Evolutionary conservation across 805 yeast genomes (phyloP).

Genomic region (Metschnikowia lachancei): DNA sequence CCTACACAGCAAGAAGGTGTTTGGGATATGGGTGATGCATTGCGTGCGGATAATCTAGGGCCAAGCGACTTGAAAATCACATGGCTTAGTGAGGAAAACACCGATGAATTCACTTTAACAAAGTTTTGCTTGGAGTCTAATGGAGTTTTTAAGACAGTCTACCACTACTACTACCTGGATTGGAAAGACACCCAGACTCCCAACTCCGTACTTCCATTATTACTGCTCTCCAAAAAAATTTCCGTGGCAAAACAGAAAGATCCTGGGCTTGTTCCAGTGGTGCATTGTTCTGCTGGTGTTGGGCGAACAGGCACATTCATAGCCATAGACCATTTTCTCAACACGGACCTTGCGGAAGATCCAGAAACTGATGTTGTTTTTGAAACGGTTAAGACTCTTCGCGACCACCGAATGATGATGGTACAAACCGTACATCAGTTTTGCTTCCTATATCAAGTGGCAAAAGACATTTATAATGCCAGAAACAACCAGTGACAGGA

Average conservation of each 20-base stretch:
- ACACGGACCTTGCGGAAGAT: slow-evolving; percentile 2
- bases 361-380: slow-evolving; percentile 26
- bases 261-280: slow-evolving; percentile 28
- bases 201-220: slow-evolving; percentile 14
- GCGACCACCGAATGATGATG: slow-evolving; percentile 43
- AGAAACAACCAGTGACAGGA: not conserved
- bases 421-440: slow-evolving; percentile 42
- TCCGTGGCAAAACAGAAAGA: not conserved
- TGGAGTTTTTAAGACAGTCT: slow-evolving; percentile 19
- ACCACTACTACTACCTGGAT: slow-evolving; percentile 17
- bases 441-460: slow-evolving; percentile 34
- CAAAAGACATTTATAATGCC: slow-evolving; percentile 7
- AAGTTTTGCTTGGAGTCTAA: slow-evolving; percentile 24
- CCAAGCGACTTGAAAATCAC: slow-evolving; percentile 16
- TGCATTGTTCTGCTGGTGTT: slow-evolving; percentile 95
- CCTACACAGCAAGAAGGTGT: slow-evolving; percentile 23
- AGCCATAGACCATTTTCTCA: slow-evolving; percentile 33
- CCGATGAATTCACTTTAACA: slow-evolving; percentile 28
- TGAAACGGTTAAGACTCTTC: slow-evolving; percentile 27
- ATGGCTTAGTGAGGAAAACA: slow-evolving; percentile 20
- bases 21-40: slow-evolving; percentile 21
- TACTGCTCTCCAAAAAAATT: slow-evolving; percentile 15
- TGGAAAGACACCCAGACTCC: slow-evolving; percentile 21
- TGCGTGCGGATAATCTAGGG: slow-evolving; percentile 24
- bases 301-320: slow-evolving; percentile 86